Percentiles rank a stretch among this genome's conserved stretches.
These are phyloP conservation scores for Neodidymelliopsis sp. DNA, from an alignment of 2,329 filamentous ascomycete species.

Conservation along the genomic window DNA sequence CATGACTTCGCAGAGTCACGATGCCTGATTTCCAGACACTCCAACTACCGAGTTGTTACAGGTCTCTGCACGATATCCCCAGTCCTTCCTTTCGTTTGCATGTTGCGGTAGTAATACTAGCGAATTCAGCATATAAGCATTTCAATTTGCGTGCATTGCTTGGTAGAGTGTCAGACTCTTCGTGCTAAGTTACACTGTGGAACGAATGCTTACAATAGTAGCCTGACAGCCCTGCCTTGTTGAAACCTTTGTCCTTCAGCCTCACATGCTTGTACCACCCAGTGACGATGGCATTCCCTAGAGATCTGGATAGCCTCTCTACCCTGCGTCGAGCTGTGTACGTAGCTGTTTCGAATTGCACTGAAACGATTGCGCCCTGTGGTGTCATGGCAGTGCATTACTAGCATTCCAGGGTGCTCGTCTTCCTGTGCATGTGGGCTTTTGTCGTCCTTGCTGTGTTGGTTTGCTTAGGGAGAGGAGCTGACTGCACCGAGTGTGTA, in stretches of 20 bases:
- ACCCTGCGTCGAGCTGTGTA: constrained; percentile 7
- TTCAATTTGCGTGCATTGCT: not conserved
- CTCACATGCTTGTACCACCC: constrained; percentile 5
- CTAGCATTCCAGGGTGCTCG: constrained; percentile 4
- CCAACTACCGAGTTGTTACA: constrained; percentile 20
- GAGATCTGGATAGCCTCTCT: not conserved
- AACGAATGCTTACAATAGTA: not conserved
- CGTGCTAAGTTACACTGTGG: not conserved
- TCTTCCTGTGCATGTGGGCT: constrained; percentile 5
- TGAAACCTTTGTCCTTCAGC: not conserved
- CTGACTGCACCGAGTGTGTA: not conserved
- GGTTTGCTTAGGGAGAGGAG: not conserved
- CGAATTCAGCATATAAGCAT: constrained; percentile 7
- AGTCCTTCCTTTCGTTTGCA: constrained; percentile 23
- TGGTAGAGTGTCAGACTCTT: not conserved
- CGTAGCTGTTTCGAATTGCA: not conserved
- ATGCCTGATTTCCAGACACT: constrained; percentile 24
- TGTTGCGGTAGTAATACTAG: constrained; percentile 10
- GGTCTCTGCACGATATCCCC: constrained; percentile 32
- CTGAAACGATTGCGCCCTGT: not conserved
- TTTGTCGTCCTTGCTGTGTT: constrained; percentile 6
- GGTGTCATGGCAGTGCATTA: constrained; percentile 4
- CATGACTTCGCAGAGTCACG: constrained; percentile 32
- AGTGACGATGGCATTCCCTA: not conserved
- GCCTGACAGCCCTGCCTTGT: not conserved